phyloP scores from a whole-genome alignment of 2,329 filamentous ascomycete genomes.

The Diaporthe caulivora region DNA sequence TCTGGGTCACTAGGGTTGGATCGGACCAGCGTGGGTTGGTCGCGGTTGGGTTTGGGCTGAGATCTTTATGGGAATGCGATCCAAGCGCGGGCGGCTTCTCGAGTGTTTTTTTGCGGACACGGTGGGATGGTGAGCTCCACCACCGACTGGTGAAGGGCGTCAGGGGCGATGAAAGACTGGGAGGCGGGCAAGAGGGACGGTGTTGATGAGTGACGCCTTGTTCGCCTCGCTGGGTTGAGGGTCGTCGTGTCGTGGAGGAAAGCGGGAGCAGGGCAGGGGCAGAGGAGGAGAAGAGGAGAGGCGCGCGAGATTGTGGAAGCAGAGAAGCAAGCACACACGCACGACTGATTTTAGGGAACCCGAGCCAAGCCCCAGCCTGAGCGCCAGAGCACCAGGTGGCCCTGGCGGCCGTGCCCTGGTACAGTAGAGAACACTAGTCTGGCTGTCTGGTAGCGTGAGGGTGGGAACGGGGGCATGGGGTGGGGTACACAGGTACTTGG shows the following conservation, averaged over 20 bases:
- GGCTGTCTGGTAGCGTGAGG: not conserved
- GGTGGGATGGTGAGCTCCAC: constrained; percentile 11
- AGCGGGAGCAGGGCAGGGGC: constrained; percentile 22
- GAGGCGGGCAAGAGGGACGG: constrained; percentile 16
- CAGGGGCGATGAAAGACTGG: not conserved
- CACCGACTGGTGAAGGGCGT: not conserved
- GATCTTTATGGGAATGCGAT: constrained; percentile 15
- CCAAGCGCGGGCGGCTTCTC: constrained; percentile 14
- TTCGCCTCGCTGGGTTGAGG: not conserved
- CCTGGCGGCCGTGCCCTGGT: constrained; percentile 24
- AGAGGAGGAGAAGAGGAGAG: constrained; percentile 28
- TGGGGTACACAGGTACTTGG: constrained; percentile 8
- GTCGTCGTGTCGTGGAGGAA: constrained; percentile 29
- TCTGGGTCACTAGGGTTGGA: constrained; percentile 7
- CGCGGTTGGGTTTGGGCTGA: constrained; percentile 1
- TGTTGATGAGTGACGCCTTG: not conserved
- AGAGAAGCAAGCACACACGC: constrained; percentile 23
- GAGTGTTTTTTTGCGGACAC: constrained; percentile 10
- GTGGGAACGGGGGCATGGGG: constrained; percentile 25
- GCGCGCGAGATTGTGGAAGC: constrained; percentile 31
- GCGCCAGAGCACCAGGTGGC: constrained; percentile 20
- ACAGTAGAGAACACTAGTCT: too few relatives aligned
- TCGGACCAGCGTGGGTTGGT: constrained; percentile 19
- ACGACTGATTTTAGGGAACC: constrained; percentile 33
- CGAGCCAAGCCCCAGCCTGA: constrained; percentile 26